phyloP scores from a whole-genome alignment of 805 yeast genomes.

The Candida namnaoensis region DNA sequence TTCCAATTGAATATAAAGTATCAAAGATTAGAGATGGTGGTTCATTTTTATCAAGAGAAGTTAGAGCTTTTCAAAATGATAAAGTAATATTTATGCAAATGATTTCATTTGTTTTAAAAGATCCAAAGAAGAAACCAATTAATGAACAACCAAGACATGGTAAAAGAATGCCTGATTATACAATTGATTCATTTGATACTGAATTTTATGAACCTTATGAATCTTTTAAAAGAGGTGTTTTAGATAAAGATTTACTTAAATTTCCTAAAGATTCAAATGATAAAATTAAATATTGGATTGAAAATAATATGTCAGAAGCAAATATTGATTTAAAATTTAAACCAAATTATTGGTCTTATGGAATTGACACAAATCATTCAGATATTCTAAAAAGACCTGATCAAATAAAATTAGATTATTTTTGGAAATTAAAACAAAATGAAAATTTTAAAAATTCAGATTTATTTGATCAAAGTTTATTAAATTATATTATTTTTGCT shows the following conservation, averaged over 20 bases:
- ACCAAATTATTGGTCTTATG: background rate
- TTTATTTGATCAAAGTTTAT: slow-evolving; percentile 16
- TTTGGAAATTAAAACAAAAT: background rate
- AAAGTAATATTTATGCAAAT: slow-evolving; percentile 39
- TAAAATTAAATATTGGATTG: background rate
- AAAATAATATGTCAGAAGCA: background rate
- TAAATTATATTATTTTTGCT: slow-evolving; percentile 42
- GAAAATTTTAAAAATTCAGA: background rate
- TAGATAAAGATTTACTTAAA: background rate
- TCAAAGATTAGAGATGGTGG: slow-evolving; percentile 39
- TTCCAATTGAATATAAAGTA: slow-evolving; percentile 47
- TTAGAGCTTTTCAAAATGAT: slow-evolving; percentile 43
- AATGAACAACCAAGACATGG: background rate
- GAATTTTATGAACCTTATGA: background rate
- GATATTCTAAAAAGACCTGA: background rate
- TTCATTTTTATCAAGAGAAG: slow-evolving; percentile 38
- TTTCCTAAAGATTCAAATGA: background rate
- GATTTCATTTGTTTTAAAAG: slow-evolving; percentile 16
- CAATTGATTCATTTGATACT: background rate
- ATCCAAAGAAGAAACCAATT: background rate
- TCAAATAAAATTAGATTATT: background rate
- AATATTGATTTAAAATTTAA: background rate
- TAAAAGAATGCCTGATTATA: background rate
- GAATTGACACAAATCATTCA: slow-evolving; percentile 8
- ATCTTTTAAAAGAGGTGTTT: slow-evolving; percentile 1